Percentiles rank a stretch among this genome's conserved stretches.
Conservation (phyloP, 352 stramenopile species). For the Globisporangium orthogonon region DNA sequence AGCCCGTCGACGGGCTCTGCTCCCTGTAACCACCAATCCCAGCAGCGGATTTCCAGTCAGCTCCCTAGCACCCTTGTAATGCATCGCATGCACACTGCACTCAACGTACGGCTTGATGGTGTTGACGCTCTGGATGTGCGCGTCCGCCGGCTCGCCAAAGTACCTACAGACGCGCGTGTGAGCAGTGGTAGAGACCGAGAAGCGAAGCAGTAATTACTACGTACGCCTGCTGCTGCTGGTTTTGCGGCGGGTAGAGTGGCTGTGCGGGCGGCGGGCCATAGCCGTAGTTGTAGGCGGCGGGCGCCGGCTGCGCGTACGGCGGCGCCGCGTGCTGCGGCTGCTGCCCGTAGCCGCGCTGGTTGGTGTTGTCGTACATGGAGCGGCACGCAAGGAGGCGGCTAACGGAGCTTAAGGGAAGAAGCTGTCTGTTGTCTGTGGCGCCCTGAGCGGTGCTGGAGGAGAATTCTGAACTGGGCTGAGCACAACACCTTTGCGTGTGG, state of each 20-base stretch:
- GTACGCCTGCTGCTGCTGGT: slow-evolving; percentile 15
- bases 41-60: too few species aligned
- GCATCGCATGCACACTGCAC: neutral
- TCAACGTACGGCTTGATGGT: slow-evolving; percentile 64
- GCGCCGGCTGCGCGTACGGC: slow-evolving; percentile 18
- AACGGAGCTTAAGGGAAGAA: neutral
- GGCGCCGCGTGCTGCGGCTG: slow-evolving; percentile 16
- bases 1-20: slow-evolving; percentile 24
- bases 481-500: neutral
- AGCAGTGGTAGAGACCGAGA: too few species aligned
- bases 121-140: slow-evolving; percentile 39
- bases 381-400: too few species aligned
- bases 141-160: slow-evolving; percentile 21
- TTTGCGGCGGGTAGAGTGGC: slow-evolving; percentile 12
- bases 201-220: neutral
- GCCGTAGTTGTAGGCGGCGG: slow-evolving; percentile 9
- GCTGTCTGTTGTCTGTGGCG: neutral
- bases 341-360: slow-evolving; percentile 5
- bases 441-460: neutral
- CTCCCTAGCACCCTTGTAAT: too few species aligned
- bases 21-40: slow-evolving; percentile 16
- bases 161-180: slow-evolving; percentile 17
- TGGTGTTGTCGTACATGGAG: slow-evolving; percentile 28
- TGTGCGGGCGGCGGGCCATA: slow-evolving; percentile 8
- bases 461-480: neutral